Base-by-base conservation (phyloP, 371 early-diverging fungal species). In the Rhizopus stolonifer region DNA sequence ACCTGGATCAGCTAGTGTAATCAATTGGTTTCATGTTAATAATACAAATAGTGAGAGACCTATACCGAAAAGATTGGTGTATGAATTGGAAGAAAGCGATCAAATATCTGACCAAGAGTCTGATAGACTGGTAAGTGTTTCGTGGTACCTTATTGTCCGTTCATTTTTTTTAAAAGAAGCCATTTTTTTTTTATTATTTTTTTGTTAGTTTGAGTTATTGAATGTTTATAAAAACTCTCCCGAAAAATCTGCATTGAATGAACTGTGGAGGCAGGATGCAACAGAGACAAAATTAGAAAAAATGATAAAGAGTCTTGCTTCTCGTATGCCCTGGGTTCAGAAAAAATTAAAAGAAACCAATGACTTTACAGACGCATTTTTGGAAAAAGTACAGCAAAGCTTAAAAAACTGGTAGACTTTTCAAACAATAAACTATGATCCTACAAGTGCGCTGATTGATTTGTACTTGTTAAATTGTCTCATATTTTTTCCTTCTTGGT, bases 21-120 rank as follows among this genome's bases (percentile, higher is more conserved):
- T 92, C 53, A 93, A 90, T 57, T 93, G 92, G 92, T 93, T 89
- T 57, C 81, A 84, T 52, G 81, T 88, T 19, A 69, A 64, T 23
- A 67, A 69, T 59, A 53, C 71, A 19, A 59, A 73, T 33, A 49
- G 73, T 32, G 70, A 72, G 38, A 55, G 78, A 32, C 61, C 77
- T 19, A 60, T 83, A 53, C 80, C 89, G 0, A 89, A 87, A 55
- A 64, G 85, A 48, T 68, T 91, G 5, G 61, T 76, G n/a, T 83
- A 87, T 47, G 84, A 86, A 38, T 61, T 84, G 13, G 52, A 63
- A 14, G 71, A 82, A 32, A 84, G 87, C 54, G 40, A 56, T 0
- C 57, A 51, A 19, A 42, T 89, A 8, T 64, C 84, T 9, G 52
- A 59, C 13, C 70, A 77, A 21, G 77, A 82, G 45, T 67, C 73